Base-by-base conservation (phyloP, 2,329 filamentous ascomycete genomes). In the Xylaria sp. region DNA sequence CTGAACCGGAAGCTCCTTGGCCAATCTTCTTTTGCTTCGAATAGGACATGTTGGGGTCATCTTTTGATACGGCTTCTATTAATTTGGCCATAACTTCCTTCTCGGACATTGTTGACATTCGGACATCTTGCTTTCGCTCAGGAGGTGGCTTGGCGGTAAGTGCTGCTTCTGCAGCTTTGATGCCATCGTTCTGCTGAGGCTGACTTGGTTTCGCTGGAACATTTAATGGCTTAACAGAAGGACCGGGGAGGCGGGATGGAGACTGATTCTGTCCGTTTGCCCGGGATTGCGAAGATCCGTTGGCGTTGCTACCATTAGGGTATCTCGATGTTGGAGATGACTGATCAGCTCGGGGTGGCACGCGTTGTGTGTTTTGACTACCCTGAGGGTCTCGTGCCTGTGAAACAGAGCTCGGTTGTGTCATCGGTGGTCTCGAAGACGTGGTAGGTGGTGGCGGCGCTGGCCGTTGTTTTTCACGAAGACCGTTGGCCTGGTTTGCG, bases 11-110 rank as follows among this genome's bases (percentile, higher is more conserved):
- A 65, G 96, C 96, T 82, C 96, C 96, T 80, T 99, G 96, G 23
- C 96, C 96, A 80, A 99, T 98, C 87, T 99, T 99, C 88, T 97
- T 97, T 83, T 98, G 96, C 85, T 99, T 99, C 77, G 94, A 95
- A 84, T 99, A 99, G 28, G 94, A 97, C 73, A 97, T 85, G 76
- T 97, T 92, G 62, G 96, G 96, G 78, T 97, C 94, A 69, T 97
- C 94, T 80, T 97, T 97, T 71, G 94, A 97, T 1, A 99, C 96
- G 7, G 96, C 95, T 73, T 97, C 93, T 78, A 94, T 92, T 63
- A 99, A 87, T 79, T 94, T 96, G 73, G 93, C 91, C 96, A 99
- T 99, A 66, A 99, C 96, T 80, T 99, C 95, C 72, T 88, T 92
- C 82, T 99, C 96, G 10, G 93, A 93, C 96, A 99, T 98, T 75